Conservation (phyloP, 768 basidiomycete genomes). For the Trametes sanguinea region DNA sequence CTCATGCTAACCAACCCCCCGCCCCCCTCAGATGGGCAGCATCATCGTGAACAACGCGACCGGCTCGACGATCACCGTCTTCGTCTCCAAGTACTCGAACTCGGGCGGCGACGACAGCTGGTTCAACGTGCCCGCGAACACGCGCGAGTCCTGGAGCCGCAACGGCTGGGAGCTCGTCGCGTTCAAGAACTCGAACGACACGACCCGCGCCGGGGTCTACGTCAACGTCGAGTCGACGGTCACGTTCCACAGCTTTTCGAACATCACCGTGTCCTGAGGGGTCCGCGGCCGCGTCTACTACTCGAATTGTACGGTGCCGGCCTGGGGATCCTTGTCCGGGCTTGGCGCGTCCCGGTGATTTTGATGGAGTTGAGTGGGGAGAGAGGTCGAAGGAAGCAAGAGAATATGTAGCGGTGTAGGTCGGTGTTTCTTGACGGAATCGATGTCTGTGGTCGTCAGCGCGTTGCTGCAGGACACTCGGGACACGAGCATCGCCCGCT, state of each 20-base stretch:
- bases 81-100: slow-evolving; percentile 20
- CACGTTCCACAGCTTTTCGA: background rate
- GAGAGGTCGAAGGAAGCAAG: too few species aligned
- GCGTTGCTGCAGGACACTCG: too few species aligned
- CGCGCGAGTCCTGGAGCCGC: slow-evolving; percentile 13
- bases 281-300: too few species aligned
- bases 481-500: too few species aligned
- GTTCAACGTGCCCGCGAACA: slow-evolving; percentile 7
- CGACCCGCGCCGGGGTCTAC: slow-evolving; percentile 10
- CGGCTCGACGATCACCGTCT: background rate
- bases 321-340: too few species aligned
- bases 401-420: too few species aligned
- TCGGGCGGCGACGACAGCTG: slow-evolving; percentile 6
- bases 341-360: too few species aligned
- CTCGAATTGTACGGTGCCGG: too few species aligned
- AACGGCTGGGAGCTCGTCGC: slow-evolving; percentile 18
- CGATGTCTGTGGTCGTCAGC: too few species aligned
- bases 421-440: too few species aligned
- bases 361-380: too few species aligned
- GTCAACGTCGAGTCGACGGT: slow-evolving; percentile 6
- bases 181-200: slow-evolving; percentile 15
- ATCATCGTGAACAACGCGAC: slow-evolving; percentile 13
- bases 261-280: slow-evolving; percentile 1
- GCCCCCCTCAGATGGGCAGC: slow-evolving; percentile 1
- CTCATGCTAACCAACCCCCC: background rate